Percentiles rank a stretch among this genome's conserved stretches.
These are phyloP conservation scores for Annona cherimola DNA, from an alignment of 164 flowering plant genomes.

Conservation along the genomic window DNA sequence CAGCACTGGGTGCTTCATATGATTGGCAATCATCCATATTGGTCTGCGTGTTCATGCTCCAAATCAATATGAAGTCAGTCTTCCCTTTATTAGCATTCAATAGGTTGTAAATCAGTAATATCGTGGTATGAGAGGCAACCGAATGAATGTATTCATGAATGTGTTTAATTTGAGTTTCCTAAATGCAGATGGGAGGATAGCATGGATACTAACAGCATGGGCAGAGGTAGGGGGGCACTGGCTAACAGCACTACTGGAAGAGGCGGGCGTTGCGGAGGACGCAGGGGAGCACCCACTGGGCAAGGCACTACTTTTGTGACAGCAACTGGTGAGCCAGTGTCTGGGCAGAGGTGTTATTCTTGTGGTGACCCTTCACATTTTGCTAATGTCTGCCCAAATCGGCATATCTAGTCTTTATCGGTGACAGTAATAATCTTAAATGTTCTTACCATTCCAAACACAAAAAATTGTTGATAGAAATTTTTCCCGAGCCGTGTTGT, in stretches of 20 bases:
- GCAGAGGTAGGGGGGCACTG: slow-evolving; percentile 12
- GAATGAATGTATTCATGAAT: background rate
- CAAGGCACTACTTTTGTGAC: slow-evolving; percentile 52
- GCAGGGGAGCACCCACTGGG: slow-evolving; percentile 24
- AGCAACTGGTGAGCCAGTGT: slow-evolving; percentile 82
- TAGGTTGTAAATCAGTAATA: background rate
- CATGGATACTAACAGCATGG: slow-evolving; percentile 22
- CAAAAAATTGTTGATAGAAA: too few species aligned
- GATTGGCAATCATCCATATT: too few species aligned
- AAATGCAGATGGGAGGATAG: slow-evolving; percentile 75
- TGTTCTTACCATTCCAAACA: too few species aligned
- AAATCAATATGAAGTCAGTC: too few species aligned
- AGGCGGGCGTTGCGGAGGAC: slow-evolving; percentile 50
- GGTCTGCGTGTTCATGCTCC: too few species aligned
- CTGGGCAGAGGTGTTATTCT: slow-evolving; percentile 58
- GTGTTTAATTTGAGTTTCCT: background rate
- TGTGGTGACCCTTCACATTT: slow-evolving; percentile 96
- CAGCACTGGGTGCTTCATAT: too few species aligned
- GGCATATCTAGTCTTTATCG: slow-evolving; percentile 24
- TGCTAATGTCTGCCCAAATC: slow-evolving; percentile 78
- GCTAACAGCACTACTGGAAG: slow-evolving; percentile 28
- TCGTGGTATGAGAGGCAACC: background rate
- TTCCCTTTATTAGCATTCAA: too few species aligned
- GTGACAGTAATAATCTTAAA: background rate
- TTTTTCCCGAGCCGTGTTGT: too few species aligned